Evolutionary conservation across 371 early-diverging fungal species (phyloP), one percentile per base, ranked within the genome.

Genomic region (Saksenaea vasiformis): DNA sequence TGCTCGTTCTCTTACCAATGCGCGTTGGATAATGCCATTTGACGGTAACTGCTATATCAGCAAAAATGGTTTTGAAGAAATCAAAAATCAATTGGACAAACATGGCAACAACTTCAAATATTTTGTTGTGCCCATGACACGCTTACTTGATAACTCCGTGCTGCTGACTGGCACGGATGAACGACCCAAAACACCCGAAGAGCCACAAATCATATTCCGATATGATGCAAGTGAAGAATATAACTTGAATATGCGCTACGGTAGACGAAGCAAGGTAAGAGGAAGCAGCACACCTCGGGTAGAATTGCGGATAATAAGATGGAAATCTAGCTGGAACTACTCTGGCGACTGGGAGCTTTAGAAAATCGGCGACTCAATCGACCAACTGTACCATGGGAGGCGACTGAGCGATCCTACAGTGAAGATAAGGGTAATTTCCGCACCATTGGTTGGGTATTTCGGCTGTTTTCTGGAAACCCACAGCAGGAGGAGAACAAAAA

Each of bases 31-130:
- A 56, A 79, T 90, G 75, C 86, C 88, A 17, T 89, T 89, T 68
- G 90, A 90, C 59, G 90, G 90, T 4, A 90, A 90, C 59, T 86
- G 86, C 47, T 90, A 85, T 62, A 55, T 90, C 47, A 87, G 88
- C 53, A 59, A 68, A 31, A 82, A 83, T 31, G 87, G 81, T 1
- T 87, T 85, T 63, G 62, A 66, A n/a, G 88, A 89, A 38, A 89
- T 90, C 55, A 77, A 71, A 54, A 64, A 72, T n/a, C 83, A 85
- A 19, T 71, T 86, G 14, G 79, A 76, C 22, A 63, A 68, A 36
- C 69, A 82, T 62, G 87, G 86, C 14, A 70, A 82, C 2, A 67
- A 77, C 1, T 78, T 76, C 47, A 85, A 87, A 56, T 88, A 90
- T 62, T 86, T 87, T 71, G 76, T 89, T 1, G 87, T 90, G 3